These are phyloP conservation scores for Tuber aestivum DNA, from an alignment of 495 filamentous ascomycete species.

Conservation along the genomic window DNA sequence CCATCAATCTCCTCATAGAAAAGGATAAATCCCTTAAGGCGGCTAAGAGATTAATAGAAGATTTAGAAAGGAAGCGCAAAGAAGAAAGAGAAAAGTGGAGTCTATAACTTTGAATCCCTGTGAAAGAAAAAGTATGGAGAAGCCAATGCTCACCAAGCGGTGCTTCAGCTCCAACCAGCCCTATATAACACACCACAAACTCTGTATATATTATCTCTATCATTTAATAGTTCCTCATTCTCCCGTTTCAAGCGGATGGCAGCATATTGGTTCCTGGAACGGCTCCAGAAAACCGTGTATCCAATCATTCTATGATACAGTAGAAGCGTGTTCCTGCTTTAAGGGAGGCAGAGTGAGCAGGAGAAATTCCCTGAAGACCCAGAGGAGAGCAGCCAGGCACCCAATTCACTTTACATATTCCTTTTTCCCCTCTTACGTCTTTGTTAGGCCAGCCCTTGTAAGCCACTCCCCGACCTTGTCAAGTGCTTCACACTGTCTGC, in stretches of 20 bases:
- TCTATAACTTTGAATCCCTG: background rate
- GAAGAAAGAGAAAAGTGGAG: background rate
- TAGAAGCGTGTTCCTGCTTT: background rate
- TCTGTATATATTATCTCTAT: background rate
- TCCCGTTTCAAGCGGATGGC: background rate
- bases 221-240: background rate
- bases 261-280: background rate
- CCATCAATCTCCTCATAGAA: background rate
- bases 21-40: background rate
- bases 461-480: background rate
- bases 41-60: background rate
- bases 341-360: background rate
- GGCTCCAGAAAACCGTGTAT: too few relatives aligned
- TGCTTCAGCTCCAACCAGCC: background rate
- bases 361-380: background rate
- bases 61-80: background rate
- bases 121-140: background rate
- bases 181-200: background rate
- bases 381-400: background rate
- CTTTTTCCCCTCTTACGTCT: background rate
- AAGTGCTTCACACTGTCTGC: background rate
- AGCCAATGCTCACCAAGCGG: background rate
- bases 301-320: background rate
- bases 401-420: background rate
- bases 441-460: background rate